Conservation (phyloP, 306 rosid species). For the Trifolium dubium region DNA sequence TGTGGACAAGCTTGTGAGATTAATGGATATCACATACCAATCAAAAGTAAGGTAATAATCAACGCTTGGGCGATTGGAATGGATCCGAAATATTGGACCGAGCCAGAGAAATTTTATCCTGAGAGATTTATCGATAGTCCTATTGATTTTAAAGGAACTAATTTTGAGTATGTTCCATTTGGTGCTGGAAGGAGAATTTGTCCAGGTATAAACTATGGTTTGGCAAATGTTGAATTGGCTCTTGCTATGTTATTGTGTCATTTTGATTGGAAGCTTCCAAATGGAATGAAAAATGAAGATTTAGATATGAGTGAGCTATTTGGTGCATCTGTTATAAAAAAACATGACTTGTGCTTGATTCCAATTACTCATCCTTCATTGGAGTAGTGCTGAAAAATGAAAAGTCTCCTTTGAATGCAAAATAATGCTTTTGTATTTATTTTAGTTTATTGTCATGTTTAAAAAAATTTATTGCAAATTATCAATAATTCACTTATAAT, state of each 20-base stretch:
- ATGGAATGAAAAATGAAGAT: conserved; percentile 15
- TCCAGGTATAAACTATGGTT: conserved; percentile 19
- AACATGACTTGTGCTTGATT: conserved; percentile 20
- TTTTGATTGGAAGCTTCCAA: conserved; percentile 40
- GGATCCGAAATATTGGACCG: conserved; percentile 40
- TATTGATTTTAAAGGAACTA: conserved; percentile 24
- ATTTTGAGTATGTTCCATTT: conserved; percentile 42
- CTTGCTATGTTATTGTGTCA: conserved; percentile 35
- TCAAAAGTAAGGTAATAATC: conserved; percentile 26
- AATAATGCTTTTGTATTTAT: too few relatives aligned
- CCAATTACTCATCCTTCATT: not conserved
- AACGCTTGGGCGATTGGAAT: conserved; percentile 50
- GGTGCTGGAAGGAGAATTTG: conserved; percentile 49
- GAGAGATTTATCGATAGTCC: conserved; percentile 33
- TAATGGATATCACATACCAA: conserved; percentile 41
- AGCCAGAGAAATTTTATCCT: conserved; percentile 29
- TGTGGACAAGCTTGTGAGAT: conserved; percentile 36
- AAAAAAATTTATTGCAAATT: too few relatives aligned
- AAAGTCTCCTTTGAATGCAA: not conserved
- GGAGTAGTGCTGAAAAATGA: not conserved
- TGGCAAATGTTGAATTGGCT: conserved; percentile 33
- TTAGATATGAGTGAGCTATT: conserved; percentile 39
- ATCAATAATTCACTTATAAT: too few relatives aligned
- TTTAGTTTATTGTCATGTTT: too few relatives aligned
- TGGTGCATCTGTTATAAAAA: conserved; percentile 14